Evolutionary conservation across 83 land plant species (phyloP).

Genomic region (Thuja plicata): DNA sequence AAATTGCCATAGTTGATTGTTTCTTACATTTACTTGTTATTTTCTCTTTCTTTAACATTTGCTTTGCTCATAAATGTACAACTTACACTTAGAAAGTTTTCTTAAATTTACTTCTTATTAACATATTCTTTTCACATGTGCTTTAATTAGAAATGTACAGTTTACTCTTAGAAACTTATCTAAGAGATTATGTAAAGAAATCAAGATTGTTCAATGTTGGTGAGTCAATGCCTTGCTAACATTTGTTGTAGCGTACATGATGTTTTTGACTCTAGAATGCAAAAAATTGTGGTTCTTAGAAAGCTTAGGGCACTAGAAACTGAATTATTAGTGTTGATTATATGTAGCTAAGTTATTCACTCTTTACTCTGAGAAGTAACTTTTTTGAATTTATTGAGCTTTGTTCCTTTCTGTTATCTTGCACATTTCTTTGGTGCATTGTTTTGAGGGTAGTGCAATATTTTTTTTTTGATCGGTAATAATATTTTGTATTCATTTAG

Average conservation of each 20-base stretch:
- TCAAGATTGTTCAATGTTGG: constrained; percentile 32
- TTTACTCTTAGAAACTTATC: constrained; percentile 17
- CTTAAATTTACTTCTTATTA: neutral
- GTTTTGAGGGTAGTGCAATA: too few species aligned
- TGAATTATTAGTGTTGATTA: neutral
- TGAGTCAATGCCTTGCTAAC: neutral
- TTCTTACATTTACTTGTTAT: neutral
- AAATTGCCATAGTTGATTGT: constrained; percentile 42
- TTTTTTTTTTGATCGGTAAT: too few species aligned
- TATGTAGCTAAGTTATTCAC: constrained; percentile 1
- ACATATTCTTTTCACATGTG: neutral
- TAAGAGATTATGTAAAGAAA: constrained; percentile 43
- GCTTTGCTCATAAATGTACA: constrained; percentile 41
- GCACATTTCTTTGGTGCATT: too few species aligned
- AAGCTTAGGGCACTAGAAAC: neutral
- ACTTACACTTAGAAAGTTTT: constrained; percentile 35
- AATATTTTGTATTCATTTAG: too few species aligned
- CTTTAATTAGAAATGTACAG: neutral
- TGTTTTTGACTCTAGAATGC: neutral
- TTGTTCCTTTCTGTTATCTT: neutral
- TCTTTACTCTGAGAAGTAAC: neutral
- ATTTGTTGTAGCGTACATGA: neutral
- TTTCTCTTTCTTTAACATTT: neutral
- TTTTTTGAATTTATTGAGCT: neutral
- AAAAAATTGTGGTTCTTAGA: neutral